A percentile compares a stretch with the other conserved stretches of the same genome.
phyloP scores from a whole-genome alignment of 2,329 filamentous ascomycete genomes.

The Pseudogymnoascus sp. region DNA sequence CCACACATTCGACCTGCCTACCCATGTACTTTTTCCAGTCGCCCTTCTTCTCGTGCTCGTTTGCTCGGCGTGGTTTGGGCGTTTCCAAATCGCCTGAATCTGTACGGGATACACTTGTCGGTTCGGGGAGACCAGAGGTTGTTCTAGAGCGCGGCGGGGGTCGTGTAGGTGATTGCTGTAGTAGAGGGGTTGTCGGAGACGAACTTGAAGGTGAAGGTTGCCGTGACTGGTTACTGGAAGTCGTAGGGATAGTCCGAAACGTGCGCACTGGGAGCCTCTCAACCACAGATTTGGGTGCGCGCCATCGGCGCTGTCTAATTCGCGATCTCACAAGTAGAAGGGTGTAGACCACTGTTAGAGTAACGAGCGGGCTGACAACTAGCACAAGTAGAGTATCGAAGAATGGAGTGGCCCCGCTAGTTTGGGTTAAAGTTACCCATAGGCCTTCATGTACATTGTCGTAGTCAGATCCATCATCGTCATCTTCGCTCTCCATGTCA shows the following conservation, averaged over 20 bases:
- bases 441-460: constrained; percentile 61
- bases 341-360: constrained; percentile 85
- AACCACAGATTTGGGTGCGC: constrained; percentile 94
- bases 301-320: constrained; percentile 82
- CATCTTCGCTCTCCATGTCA: constrained; percentile 12
- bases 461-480: constrained; percentile 8
- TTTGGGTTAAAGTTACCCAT: constrained; percentile 94
- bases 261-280: constrained; percentile 91
- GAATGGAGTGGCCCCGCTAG: constrained; percentile 82
- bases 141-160: constrained; percentile 57
- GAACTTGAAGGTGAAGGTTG: constrained; percentile 55
- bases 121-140: constrained; percentile 50
- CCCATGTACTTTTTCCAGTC: constrained; percentile 61
- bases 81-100: constrained; percentile 30
- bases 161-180: constrained; percentile 49
- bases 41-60: constrained; percentile 42
- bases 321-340: constrained; percentile 79
- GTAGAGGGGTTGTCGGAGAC: constrained; percentile 70
- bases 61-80: constrained; percentile 16
- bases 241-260: constrained; percentile 71
- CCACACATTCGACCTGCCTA: constrained; percentile 77
- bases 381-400: constrained; percentile 94
- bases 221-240: constrained; percentile 47
- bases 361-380: constrained; percentile 89
- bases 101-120: constrained; percentile 37